Evolutionary conservation across 495 filamentous ascomycete genomes (phyloP).

Genomic region (Daldinia loculata): DNA sequence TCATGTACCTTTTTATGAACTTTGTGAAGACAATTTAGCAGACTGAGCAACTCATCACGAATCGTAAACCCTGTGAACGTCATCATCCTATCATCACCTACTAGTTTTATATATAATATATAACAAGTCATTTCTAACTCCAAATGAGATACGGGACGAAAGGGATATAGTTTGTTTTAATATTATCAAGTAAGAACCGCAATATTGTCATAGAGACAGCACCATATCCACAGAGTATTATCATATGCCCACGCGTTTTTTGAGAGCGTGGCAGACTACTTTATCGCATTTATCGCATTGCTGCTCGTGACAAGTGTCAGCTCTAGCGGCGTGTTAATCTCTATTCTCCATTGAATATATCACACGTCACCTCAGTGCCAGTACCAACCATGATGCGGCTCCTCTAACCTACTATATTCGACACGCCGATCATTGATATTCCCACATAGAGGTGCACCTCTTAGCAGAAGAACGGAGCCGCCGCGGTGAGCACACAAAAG

Average conservation of each 20-base stretch:
- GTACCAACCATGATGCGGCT: background rate
- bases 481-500: no score
- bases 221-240: background rate
- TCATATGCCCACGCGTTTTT: background rate
- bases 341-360: background rate
- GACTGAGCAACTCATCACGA: conserved; percentile 13
- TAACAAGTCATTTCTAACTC: background rate
- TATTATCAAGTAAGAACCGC: background rate
- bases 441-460: background rate
- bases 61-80: background rate
- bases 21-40: conserved; percentile 15
- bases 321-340: background rate
- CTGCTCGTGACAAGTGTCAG: background rate
- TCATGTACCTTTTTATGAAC: background rate
- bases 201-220: background rate
- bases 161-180: background rate
- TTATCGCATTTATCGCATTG: background rate
- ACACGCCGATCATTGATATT: background rate
- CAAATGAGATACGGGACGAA: background rate
- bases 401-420: background rate
- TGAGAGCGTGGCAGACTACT: background rate
- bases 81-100: background rate
- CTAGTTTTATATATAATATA: no score
- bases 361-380: background rate
- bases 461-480: no score